Percentiles rank a stretch among this genome's conserved stretches.
These are phyloP conservation scores for Aplosporella prunicola DNA, from an alignment of 2,329 filamentous ascomycete species.

Conservation along the genomic window DNA sequence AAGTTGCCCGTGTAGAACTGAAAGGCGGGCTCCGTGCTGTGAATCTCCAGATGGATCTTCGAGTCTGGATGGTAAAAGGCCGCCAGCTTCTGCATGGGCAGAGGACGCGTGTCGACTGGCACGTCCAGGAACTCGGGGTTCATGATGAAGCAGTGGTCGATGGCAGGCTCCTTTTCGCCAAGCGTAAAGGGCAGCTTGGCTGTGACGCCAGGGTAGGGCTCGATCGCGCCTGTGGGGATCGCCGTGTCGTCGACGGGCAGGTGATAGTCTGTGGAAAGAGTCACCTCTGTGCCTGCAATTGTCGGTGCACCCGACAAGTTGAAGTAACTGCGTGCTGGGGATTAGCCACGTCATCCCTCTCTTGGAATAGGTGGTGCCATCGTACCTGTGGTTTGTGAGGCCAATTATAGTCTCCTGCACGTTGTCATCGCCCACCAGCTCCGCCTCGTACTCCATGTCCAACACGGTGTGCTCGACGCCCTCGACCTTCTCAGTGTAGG, in stretches of 20 bases:
- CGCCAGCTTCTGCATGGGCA: constrained; percentile 57
- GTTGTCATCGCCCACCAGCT: constrained; percentile 58
- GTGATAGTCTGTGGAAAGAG: constrained; percentile 52
- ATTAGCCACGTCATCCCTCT: too few species aligned
- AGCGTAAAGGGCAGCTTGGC: constrained; percentile 62
- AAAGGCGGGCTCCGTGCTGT: constrained; percentile 89
- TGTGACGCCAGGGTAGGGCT: constrained; percentile 54
- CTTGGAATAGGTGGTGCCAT: constrained; percentile 4
- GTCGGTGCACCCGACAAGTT: constrained; percentile 52
- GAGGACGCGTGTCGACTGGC: constrained; percentile 42
- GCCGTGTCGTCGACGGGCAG: constrained; percentile 63
- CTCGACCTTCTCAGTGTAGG: constrained; percentile 54
- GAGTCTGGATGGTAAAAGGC: constrained; percentile 64
- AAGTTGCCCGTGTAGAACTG: constrained; percentile 92
- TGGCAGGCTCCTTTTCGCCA: constrained; percentile 58
- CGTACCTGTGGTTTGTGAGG: constrained; percentile 90
- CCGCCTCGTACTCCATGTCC: constrained; percentile 81
- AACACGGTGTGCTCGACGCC: constrained; percentile 61
- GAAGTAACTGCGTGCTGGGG: constrained; percentile 46
- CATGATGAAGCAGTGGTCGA: constrained; percentile 87
- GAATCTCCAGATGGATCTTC: constrained; percentile 72
- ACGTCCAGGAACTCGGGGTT: constrained; percentile 43
- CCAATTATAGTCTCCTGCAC: constrained; percentile 86
- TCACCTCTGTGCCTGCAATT: constrained; percentile 53
- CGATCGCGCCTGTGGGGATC: constrained; percentile 64